Conservation (phyloP, 441 rosid species). For the Corymbia citriodora region DNA sequence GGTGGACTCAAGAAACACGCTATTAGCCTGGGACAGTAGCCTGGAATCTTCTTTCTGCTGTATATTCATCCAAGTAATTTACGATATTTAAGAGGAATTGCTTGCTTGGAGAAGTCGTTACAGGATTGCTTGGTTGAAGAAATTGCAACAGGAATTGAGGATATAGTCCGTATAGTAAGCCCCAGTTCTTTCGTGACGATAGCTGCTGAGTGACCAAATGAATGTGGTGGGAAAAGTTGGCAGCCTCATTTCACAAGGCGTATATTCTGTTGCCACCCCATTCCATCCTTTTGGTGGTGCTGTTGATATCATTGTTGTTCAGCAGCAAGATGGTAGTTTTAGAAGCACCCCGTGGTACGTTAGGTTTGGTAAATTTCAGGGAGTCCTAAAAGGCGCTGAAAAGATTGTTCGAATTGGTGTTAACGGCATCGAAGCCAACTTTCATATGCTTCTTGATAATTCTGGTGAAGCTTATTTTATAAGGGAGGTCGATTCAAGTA, state of each 20-base stretch:
- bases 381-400: slow-evolving; percentile 79
- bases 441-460: slow-evolving; percentile 87
- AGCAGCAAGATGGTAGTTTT: slow-evolving; percentile 76
- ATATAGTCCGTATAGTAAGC: not conserved
- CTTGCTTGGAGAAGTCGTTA: not conserved
- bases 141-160: not conserved
- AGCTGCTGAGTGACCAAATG: slow-evolving; percentile 40
- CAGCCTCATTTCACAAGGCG: slow-evolving; percentile 77
- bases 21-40: not conserved
- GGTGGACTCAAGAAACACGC: not conserved
- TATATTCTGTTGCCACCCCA: slow-evolving; percentile 86
- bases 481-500: slow-evolving; percentile 51
- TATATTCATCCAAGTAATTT: not conserved
- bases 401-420: slow-evolving; percentile 69
- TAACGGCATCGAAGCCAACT: slow-evolving; percentile 68
- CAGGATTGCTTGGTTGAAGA: not conserved
- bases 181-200: not conserved
- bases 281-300: slow-evolving; percentile 98
- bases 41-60: not conserved
- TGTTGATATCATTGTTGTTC: slow-evolving; percentile 83
- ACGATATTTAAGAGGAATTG: not conserved
- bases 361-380: slow-evolving; percentile 91
- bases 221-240: slow-evolving; percentile 87
- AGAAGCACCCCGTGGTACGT: slow-evolving; percentile 91
- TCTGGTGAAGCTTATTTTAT: slow-evolving; percentile 89